A percentile compares a stretch with the other conserved stretches of the same genome.
These are phyloP conservation scores for Curvularia verruculosa DNA, from an alignment of 2,329 filamentous ascomycete species.

Conservation along the genomic window DNA sequence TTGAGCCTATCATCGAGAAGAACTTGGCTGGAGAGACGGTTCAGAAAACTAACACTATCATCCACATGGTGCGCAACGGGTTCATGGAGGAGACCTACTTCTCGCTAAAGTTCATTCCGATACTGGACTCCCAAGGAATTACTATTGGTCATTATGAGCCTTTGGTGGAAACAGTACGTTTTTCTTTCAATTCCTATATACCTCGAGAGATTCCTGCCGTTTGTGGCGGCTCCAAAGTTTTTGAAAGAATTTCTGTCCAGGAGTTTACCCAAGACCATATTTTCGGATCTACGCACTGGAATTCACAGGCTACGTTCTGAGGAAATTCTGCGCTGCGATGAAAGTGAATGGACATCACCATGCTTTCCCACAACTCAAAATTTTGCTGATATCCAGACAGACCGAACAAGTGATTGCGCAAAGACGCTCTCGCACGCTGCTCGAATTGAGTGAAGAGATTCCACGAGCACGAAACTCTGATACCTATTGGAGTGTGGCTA, in stretches of 20 bases:
- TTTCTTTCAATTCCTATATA: neutral
- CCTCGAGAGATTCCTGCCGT: neutral
- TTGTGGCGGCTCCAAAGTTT: neutral
- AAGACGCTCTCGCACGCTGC: slow-evolving; percentile 16
- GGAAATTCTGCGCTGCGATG: neutral
- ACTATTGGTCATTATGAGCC: slow-evolving; percentile 78
- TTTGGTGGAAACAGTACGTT: slow-evolving; percentile 73
- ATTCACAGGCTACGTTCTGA: neutral
- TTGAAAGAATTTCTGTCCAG: neutral
- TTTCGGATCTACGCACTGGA: neutral
- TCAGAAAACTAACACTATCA: slow-evolving; percentile 66
- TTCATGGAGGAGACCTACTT: slow-evolving; percentile 80
- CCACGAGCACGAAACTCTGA: slow-evolving; percentile 71
- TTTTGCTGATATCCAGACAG: slow-evolving; percentile 11
- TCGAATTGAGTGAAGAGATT: slow-evolving; percentile 64
- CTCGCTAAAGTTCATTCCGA: slow-evolving; percentile 76
- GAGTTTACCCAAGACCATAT: neutral
- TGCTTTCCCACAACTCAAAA: no score
- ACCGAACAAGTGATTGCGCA: slow-evolving; percentile 18
- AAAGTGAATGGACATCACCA: neutral
- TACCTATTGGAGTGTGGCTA: slow-evolving; percentile 72
- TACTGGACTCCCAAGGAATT: slow-evolving; percentile 71
- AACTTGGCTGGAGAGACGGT: slow-evolving; percentile 33
- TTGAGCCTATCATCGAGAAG: slow-evolving; percentile 31
- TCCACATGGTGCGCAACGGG: slow-evolving; percentile 71